Evolutionary conservation across 2,329 filamentous ascomycete species (phyloP).

Genomic region (Chaetomium sp.): DNA sequence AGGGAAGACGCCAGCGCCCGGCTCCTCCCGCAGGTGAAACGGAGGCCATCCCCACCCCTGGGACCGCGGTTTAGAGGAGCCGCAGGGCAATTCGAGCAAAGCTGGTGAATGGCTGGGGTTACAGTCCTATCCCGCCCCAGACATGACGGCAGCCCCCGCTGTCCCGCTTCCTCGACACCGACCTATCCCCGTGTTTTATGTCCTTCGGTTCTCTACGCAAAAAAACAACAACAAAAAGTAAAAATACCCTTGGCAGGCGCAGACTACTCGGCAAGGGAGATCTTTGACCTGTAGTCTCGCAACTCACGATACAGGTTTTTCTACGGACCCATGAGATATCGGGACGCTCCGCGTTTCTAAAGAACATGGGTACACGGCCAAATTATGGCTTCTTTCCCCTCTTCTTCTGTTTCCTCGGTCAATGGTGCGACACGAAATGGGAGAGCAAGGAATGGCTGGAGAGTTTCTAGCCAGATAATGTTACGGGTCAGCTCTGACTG

Average conservation of each 20-base stretch:
- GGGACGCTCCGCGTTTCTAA: neutral
- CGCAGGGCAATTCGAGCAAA: slow-evolving; percentile 19
- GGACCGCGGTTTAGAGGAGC: slow-evolving; percentile 45
- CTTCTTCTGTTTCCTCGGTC: slow-evolving; percentile 5
- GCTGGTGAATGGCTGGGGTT: neutral
- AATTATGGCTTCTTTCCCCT: slow-evolving; percentile 1
- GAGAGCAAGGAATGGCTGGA: neutral
- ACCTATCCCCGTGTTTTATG: neutral
- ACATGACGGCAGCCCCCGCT: neutral
- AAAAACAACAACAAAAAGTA: neutral
- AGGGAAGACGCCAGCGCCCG: slow-evolving; percentile 61
- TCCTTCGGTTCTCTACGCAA: neutral
- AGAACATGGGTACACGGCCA: slow-evolving; percentile 2
- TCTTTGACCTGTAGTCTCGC: neutral
- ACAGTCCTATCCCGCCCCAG: neutral
- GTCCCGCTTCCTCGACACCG: neutral
- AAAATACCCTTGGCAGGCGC: slow-evolving; percentile 10
- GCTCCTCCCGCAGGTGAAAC: slow-evolving; percentile 38
- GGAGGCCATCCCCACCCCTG: slow-evolving; percentile 37
- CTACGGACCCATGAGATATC: neutral
- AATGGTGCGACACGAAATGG: neutral
- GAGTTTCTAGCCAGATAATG: neutral
- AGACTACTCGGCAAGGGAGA: neutral
- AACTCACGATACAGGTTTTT: neutral
- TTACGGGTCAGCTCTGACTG: neutral